A percentile compares a stretch with the other conserved stretches of the same genome.
Evolutionary conservation across 352 stramenopile species (phyloP).

Genomic region (Pythium monospermum): DNA sequence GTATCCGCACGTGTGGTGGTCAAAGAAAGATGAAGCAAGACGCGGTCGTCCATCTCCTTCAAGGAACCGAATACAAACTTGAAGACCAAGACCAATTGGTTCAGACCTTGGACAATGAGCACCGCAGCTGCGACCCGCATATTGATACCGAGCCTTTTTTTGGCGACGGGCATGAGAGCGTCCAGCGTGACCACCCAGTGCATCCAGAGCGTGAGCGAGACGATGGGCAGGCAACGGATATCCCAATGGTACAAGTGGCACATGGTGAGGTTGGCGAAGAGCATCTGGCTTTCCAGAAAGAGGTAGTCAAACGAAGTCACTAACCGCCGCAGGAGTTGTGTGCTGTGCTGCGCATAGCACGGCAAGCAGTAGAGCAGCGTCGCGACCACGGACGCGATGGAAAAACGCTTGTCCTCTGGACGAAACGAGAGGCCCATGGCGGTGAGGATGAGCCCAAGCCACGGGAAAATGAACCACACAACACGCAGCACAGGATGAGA

Average conservation of each 20-base stretch:
- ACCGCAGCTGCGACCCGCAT: neutral
- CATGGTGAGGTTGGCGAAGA: conserved; percentile 4
- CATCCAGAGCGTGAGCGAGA: conserved; percentile 12
- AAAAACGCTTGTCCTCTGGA: too few relatives aligned
- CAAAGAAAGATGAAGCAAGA: neutral
- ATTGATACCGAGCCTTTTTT: conserved; percentile 9
- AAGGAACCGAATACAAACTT: conserved; percentile 10
- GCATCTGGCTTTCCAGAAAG: conserved; percentile 17
- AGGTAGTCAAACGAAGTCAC: conserved; percentile 21
- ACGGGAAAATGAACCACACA: too few relatives aligned
- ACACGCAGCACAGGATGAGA: too few relatives aligned
- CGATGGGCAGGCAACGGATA: neutral
- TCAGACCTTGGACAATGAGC: neutral
- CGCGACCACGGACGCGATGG: too few relatives aligned
- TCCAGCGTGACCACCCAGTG: conserved; percentile 17
- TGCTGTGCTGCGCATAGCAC: too few relatives aligned
- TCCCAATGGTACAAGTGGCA: conserved; percentile 18
- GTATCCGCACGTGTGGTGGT: neutral
- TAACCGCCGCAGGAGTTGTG: neutral
- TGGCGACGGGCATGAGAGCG: conserved; percentile 11
- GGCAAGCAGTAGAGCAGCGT: too few relatives aligned
- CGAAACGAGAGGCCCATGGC: too few relatives aligned
- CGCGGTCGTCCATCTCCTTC: conserved; percentile 4
- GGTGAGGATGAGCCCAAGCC: too few relatives aligned
- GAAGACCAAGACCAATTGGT: neutral